Evolutionary conservation across 805 yeast species (phyloP).

Genomic region (Sporopachydermia lactativora): DNA sequence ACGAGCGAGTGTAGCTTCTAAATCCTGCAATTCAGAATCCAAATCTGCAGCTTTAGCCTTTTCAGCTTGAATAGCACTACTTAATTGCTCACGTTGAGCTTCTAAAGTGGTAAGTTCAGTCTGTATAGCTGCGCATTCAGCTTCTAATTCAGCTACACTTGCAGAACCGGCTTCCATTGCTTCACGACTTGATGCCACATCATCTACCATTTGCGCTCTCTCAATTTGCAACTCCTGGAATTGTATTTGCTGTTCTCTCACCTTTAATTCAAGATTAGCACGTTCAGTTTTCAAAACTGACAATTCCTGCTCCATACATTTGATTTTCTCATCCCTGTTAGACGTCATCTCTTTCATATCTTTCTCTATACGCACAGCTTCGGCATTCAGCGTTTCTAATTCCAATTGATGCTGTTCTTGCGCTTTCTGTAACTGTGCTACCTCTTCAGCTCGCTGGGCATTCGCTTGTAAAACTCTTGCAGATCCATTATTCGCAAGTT

Average conservation of each 20-base stretch:
- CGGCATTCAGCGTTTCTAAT: conserved; percentile 22
- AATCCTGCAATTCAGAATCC: conserved; percentile 61
- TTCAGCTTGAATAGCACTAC: conserved; percentile 33
- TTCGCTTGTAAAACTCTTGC: conserved; percentile 11
- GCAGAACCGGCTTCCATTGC: conserved; percentile 22
- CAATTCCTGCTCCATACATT: conserved; percentile 37
- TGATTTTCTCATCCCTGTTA: conserved; percentile 71
- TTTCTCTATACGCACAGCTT: conserved; percentile 40
- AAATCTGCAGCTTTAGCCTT: conserved; percentile 47
- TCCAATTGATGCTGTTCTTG: conserved; percentile 24
- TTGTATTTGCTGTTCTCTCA: conserved; percentile 33
- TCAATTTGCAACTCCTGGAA: conserved; percentile 58
- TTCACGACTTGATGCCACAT: conserved; percentile 32
- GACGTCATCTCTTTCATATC: conserved; percentile 73
- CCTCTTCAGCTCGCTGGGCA: conserved; percentile 29
- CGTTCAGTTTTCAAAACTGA: conserved; percentile 24
- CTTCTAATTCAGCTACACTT: conserved; percentile 9
- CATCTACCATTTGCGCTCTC: conserved; percentile 50
- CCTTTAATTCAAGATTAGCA: conserved; percentile 21
- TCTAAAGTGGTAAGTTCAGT: conserved; percentile 5
- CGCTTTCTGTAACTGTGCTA: conserved; percentile 25
- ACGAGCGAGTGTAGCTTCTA: conserved; percentile 30
- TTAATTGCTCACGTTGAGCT: conserved; percentile 10
- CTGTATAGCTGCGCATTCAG: conserved; percentile 11
- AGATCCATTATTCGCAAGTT: conserved; percentile 8